Base-by-base conservation (phyloP, 2,329 filamentous ascomycete species). In the Fusarium sororula region DNA sequence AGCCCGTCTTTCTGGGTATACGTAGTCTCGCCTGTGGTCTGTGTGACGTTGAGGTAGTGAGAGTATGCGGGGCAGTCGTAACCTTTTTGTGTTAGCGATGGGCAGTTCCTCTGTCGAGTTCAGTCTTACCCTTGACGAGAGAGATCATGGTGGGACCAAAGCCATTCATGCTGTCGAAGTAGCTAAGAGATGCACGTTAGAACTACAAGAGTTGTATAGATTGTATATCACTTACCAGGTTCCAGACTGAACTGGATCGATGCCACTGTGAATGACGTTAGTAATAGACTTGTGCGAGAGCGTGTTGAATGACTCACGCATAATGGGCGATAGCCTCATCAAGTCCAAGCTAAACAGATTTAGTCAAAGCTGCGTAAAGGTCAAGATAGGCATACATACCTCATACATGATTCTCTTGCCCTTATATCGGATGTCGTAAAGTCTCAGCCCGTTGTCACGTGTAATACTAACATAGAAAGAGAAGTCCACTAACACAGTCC, bases 291-390 rank as follows among this genome's bases (percentile, higher is more conserved):
- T 3, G 9, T 8, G 13, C 7, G 7, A 15, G 22, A 12, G 4
- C 20, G 4, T 14, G 1, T 3, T 18, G 11, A 5, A 8, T 3
- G 1, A 39, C 54, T 35, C 3, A 63, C 61, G 61, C 61, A 24
- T 62, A 63, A 24, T 63, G 61, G 1, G 61, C 61, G 15, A 63
- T 63, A 2, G 61, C 61, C n/a, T 63, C 61, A 7, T 63, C 61
- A 2, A 63, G 22, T 10, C 61, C 61, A 50, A 63, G 42, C 61
- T 63, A 5, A 3, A 39, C 4, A 7, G 3, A 0, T 17, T 63
- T 3, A 63, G 56, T 7, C 0, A 6, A 32, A 10, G 15, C 0
- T 1, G 2, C 1, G 0, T 7, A 5, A 11, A 10, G 13, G 6
- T 39, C 1, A 1, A 18, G 10, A 3, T 32, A 2, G 3, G 7